Conservation (phyloP, 2,329 filamentous ascomycete genomes). For the Cercospora beticola region DNA sequence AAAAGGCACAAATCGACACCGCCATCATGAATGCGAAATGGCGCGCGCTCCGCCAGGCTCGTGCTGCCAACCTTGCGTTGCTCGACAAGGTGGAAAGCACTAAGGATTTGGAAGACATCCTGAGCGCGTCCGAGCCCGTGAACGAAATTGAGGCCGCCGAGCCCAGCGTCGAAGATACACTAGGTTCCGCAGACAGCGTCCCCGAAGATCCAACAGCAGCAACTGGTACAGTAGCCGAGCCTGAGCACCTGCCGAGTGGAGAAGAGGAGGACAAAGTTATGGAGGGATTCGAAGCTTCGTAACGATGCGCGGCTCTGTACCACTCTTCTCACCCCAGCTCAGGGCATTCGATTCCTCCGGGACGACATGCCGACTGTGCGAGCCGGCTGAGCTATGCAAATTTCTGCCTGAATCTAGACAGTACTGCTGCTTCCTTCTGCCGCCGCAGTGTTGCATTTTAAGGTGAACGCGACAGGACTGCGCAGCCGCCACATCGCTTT, state of each 20-base stretch:
- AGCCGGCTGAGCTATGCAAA: background rate
- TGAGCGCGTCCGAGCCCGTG: slow-evolving; percentile 14
- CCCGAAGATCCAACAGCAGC: slow-evolving; percentile 12
- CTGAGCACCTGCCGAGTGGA: slow-evolving; percentile 2
- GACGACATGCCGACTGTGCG: background rate
- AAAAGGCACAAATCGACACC: slow-evolving; percentile 60
- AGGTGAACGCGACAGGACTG: background rate
- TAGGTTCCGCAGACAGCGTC: slow-evolving; percentile 1
- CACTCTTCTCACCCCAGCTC: background rate
- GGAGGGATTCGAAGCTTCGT: slow-evolving; percentile 11
- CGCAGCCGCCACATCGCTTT: background rate
- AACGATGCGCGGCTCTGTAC: slow-evolving; percentile 7
- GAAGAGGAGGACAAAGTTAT: slow-evolving; percentile 13
- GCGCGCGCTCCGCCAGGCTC: slow-evolving; percentile 80
- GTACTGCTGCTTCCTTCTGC: background rate
- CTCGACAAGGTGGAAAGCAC: slow-evolving; percentile 89
- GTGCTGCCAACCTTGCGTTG: slow-evolving; percentile 67
- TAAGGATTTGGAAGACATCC: slow-evolving; percentile 59
- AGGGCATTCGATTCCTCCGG: background rate
- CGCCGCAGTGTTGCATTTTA: background rate
- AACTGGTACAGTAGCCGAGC: slow-evolving; percentile 10
- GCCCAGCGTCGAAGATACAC: slow-evolving; percentile 21
- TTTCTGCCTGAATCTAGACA: background rate
- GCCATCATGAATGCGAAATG: slow-evolving; percentile 86
- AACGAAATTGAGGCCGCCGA: slow-evolving; percentile 17